Evolutionary conservation across 1,284 basidiomycete genomes (phyloP), one percentile per base, ranked within the genome.

Genomic region (Puccinia sorghi): DNA sequence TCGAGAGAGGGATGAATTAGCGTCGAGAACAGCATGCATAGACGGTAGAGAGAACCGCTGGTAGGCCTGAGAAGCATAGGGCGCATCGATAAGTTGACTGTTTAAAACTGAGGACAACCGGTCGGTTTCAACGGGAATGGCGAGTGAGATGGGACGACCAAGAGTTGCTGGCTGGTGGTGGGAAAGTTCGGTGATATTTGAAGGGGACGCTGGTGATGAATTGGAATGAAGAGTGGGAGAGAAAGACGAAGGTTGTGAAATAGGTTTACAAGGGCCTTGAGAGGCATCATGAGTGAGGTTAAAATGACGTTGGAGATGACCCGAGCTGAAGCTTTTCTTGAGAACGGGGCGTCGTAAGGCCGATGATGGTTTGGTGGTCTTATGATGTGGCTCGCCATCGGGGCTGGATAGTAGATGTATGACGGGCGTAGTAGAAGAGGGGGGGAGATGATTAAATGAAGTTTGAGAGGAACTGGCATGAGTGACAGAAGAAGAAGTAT

Each of bases 301-400:
- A 20, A n/a, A 56, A 27, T 72, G 59, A 5, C 22, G 59, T 17
- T 54, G 27, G 25, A 75, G 59, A 17, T 75, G 59, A 52, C 50
- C 63, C 17, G 73, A 75, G 39, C 73, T 75, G 27, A 75, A 61
- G 50, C 73, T 66, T 43, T 75, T 75, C 73, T 75, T 75, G 52
- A 67, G 56, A 57, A 46, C 59, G n/a, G 67, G 67, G 43, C 41
- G 41, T n/a, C 64, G 64, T 3, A 50, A n/a, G 64, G 41, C 27
- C 48, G 22, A 15, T 25, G 20, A n/a, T n/a, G n/a, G 64, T 22
- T 72, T 37, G 22, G 7, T 46, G 25, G 5, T 25, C 57, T 32
- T 20, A 37, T 20, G 0, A 20, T 27, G 22, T 48, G 70, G 22
- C 6, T 72, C 32, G 22, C 27, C 56, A 72, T 72, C 13, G n/a